These are phyloP conservation scores for Vitis labrusca DNA, from an alignment of 164 flowering plant species.

Conservation along the genomic window DNA sequence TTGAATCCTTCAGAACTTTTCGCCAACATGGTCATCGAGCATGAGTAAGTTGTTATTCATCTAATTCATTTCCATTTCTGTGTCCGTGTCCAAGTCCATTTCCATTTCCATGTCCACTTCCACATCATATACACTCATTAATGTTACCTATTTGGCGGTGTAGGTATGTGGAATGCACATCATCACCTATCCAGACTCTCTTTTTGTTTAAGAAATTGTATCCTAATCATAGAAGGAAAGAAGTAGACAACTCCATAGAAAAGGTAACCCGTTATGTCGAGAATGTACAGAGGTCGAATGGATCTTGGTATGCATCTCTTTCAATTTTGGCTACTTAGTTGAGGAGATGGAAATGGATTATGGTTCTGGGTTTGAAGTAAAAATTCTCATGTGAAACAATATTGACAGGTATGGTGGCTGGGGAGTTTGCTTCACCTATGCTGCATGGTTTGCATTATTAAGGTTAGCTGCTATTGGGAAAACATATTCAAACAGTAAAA, in stretches of 20 bases:
- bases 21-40: conserved; percentile 31
- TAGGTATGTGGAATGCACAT: conserved; percentile 38
- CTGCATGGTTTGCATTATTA: conserved; percentile 42
- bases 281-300: conserved; percentile 38
- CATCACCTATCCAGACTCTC: conserved; percentile 38
- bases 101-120: background rate
- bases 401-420: conserved; percentile 48
- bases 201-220: conserved; percentile 35
- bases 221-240: conserved; percentile 44
- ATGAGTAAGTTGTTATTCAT: conserved; percentile 15
- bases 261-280: conserved; percentile 35
- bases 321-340: too few species aligned
- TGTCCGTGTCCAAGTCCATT: too few species aligned
- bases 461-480: conserved; percentile 44
- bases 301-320: conserved; percentile 37
- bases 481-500: conserved; percentile 30
- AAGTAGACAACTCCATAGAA: conserved; percentile 30
- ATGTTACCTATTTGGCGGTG: background rate
- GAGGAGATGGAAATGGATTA: too few species aligned
- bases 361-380: background rate
- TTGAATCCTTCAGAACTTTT: conserved; percentile 44
- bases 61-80: too few species aligned
- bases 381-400: background rate
- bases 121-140: too few species aligned
- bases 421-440: conserved; percentile 58